These are phyloP conservation scores for Salvia hispanica DNA, from an alignment of 257 asterid genomes.

Conservation along the genomic window DNA sequence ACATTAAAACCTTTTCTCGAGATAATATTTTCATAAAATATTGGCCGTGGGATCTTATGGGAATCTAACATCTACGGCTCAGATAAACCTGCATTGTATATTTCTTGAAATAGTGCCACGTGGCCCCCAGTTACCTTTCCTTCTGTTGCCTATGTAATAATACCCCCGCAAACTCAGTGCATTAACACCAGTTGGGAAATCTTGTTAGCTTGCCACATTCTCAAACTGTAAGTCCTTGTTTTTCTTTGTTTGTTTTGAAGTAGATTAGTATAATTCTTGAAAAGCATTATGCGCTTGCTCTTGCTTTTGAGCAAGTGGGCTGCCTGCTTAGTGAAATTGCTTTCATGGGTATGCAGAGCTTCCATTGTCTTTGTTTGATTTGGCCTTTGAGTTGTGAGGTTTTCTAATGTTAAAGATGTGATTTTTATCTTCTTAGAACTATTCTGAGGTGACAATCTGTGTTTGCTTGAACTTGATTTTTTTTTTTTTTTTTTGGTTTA, in stretches of 20 bases:
- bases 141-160: not conserved
- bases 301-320: slow-evolving; percentile 8
- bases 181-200: slow-evolving; percentile 21
- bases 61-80: too few relatives aligned
- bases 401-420: not conserved
- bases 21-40: too few relatives aligned
- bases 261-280: not conserved
- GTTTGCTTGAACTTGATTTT: slow-evolving; percentile 14
- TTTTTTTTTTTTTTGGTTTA: not conserved
- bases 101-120: slow-evolving; percentile 18
- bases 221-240: slow-evolving; percentile 34
- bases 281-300: not conserved
- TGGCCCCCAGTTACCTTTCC: not conserved
- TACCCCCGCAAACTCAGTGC: slow-evolving; percentile 14
- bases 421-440: not conserved
- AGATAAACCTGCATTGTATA: not conserved
- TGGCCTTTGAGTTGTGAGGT: not conserved
- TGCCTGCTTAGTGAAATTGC: slow-evolving; percentile 1
- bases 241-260: not conserved
- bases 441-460: not conserved
- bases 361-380: not conserved
- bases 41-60: too few relatives aligned
- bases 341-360: not conserved
- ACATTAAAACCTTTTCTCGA: too few relatives aligned
- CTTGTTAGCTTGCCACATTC: not conserved